phyloP scores from a whole-genome alignment of 352 stramenopile genomes.

The Thalassiosira gravida region DNA sequence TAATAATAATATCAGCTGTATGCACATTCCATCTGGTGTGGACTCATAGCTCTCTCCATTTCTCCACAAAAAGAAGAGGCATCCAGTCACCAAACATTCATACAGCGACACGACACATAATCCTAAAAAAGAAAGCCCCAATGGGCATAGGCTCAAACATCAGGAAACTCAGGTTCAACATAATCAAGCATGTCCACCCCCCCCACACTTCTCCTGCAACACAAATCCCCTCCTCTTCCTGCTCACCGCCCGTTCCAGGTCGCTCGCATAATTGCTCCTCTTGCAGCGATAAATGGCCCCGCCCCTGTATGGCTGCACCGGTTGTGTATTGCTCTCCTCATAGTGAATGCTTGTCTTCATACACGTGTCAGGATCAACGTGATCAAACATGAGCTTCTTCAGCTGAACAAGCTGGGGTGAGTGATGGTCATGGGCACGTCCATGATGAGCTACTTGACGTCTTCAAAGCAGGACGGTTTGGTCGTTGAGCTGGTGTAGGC shows the following conservation, averaged over 20 bases:
- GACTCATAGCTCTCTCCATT: too few species aligned
- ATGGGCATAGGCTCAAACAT: too few species aligned
- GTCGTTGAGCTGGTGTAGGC: constrained; percentile 38
- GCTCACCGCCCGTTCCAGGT: constrained; percentile 38
- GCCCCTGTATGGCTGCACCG: constrained; percentile 35
- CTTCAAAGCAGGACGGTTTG: constrained; percentile 46
- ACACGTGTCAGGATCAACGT: constrained; percentile 53
- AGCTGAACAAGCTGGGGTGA: constrained; percentile 36
- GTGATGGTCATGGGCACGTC: constrained; percentile 46
- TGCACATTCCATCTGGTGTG: too few species aligned
- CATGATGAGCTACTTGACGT: constrained; percentile 42
- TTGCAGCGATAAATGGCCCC: constrained; percentile 35
- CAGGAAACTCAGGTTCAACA: constrained; percentile 30
- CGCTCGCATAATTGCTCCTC: constrained; percentile 41
- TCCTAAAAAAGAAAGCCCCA: too few species aligned
- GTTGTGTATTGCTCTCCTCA: constrained; percentile 41
- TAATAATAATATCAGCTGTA: too few species aligned
- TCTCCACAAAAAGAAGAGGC: too few species aligned
- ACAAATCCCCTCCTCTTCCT: constrained; percentile 22
- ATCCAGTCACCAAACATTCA: too few species aligned
- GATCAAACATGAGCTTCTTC: constrained; percentile 51
- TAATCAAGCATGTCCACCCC: constrained; percentile 26
- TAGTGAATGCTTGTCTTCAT: constrained; percentile 38
- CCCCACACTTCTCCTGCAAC: constrained; percentile 20
- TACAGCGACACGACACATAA: too few species aligned